Base-by-base conservation (phyloP, 768 basidiomycete genomes). In the Tephrocybe sp. region DNA sequence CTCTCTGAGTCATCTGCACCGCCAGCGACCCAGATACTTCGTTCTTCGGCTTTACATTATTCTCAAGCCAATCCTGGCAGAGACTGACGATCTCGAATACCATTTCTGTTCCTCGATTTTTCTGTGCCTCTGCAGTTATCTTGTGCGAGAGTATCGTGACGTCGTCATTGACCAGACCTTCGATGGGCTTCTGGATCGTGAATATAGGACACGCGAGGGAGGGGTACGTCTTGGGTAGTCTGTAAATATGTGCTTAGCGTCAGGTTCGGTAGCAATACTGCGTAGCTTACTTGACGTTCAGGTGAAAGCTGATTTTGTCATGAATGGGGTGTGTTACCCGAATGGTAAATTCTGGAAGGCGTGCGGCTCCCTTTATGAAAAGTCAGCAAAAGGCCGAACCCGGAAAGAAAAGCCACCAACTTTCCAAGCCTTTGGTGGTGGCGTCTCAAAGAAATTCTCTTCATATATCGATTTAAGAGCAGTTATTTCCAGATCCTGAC, bases 191-290 rank as follows among this genome's bases (percentile, higher is more conserved):
- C 63, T 86, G 79, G 32, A 90, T 77, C 6, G 78, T 72, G 55
- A 92, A 87, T 1, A 74, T 78, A 6, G 89, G 85, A 34, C 74
- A 78, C 22, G 87, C 83, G 45, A 86, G 77, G 4, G 70, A 69
- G n/a, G 90, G 90, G 60, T 92, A 92, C 44, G 88, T 89, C 66
- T 84, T 89, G 3, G 90, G 88, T 51, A 92, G 82, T 64, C 88
- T 91, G 30, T 21, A 13, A 13, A 19, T 45, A 53, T 51, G 47
- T 27, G 36, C 35, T 5, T 24, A 56, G 32, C 22, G 12, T 15
- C 15, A 47, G 30, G 16, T 25, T 32, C 27, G n/a, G 32, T 12
- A 47, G 16, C 18, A 57, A 18, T 40, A 39, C 19, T 27, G 16
- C 25, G 27, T 11, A 19, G 71, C 77, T 59, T 61, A 91, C 89